A percentile compares a stretch with the other conserved stretches of the same genome.
These are phyloP conservation scores for Begonia peltatifolia DNA, from an alignment of 306 rosid genomes.

Conservation along the genomic window DNA sequence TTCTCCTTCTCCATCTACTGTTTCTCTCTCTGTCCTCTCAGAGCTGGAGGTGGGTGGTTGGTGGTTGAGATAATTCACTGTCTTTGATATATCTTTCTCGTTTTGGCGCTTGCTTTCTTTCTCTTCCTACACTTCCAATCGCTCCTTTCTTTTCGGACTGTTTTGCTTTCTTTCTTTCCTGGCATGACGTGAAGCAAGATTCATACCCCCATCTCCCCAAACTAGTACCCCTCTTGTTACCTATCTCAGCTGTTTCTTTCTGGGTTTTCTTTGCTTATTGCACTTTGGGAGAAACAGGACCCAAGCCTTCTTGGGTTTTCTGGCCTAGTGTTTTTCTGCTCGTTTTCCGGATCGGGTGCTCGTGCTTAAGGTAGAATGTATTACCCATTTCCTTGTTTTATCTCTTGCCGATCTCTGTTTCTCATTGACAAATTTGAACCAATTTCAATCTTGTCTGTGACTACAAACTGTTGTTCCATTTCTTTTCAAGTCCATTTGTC, in stretches of 20 bases:
- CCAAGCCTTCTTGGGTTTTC: background rate
- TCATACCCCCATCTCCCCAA: background rate
- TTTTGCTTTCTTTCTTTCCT: constrained; percentile 9
- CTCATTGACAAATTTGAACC: too few relatives aligned
- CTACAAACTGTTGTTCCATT: too few relatives aligned
- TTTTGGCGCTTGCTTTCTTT: constrained; percentile 20
- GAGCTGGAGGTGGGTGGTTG: constrained; percentile 11
- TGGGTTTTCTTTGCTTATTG: constrained; percentile 4
- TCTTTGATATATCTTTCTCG: constrained; percentile 10
- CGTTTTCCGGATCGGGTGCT: constrained; percentile 1
- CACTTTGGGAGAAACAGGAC: background rate
- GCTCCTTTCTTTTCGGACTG: constrained; percentile 10
- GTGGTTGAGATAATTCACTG: constrained; percentile 1
- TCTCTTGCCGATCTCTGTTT: too few relatives aligned
- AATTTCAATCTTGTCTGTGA: too few relatives aligned
- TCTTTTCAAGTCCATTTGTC: too few relatives aligned
- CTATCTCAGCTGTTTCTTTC: background rate
- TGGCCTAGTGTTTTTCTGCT: background rate
- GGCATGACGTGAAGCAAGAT: constrained; percentile 11
- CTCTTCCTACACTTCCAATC: constrained; percentile 13
- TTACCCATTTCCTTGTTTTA: too few relatives aligned
- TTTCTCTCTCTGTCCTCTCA: background rate
- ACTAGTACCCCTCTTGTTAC: too few relatives aligned
- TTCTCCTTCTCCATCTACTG: background rate
- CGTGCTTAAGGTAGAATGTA: too few relatives aligned